Base-by-base conservation (phyloP, 1,284 basidiomycete species). In the Pascua sp. region DNA sequence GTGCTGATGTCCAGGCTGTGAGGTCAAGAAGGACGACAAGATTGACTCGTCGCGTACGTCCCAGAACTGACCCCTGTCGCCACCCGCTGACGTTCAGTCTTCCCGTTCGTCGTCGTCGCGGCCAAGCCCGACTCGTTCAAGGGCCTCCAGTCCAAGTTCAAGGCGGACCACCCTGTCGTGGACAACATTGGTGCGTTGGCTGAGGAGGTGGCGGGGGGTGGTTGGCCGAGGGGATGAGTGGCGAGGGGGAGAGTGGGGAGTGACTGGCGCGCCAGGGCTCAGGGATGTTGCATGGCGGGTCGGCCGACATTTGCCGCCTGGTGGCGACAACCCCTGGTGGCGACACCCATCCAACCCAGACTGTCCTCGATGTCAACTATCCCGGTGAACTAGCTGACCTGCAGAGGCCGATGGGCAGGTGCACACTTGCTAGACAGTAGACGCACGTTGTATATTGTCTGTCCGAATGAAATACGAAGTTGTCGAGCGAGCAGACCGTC, bases 1-100 rank as follows among this genome's bases (percentile, higher is more conserved):
- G 46, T 38, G 62, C 38, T 13, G 24, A 4, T 42, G 10, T 17
- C 11, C 48, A 67, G 68, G 69, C 24, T 71, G 63, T 5, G 55
- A 67, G 46, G 53, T 73, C 39, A 57, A 67, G 56, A 69, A 66
- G 37, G 63, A 66, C 18, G 68, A 72, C n/a, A 64, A 69, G 57
- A 32, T 66, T 47, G 56, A 69, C 42, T 75, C 72, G 42, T 59
- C 60, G 47, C 67, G 73, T 75, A 52, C 56, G 73, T 67, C 43
- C 15, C 13, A 32, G 40, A n/a, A n/a, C n/a, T n/a, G n/a, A n/a
- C n/a, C n/a, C 16, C 11, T 15, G 12, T 42, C 18, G 17, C 41
- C 39, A 24, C 37, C 24, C 10, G 42, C 41, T 36, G 10, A n/a
- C n/a, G 4, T 17, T 10, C 54, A 75, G 73, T 75, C 67, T 62